Base-by-base conservation (phyloP, 495 filamentous ascomycete genomes). In the Penicillium flavigenum region DNA sequence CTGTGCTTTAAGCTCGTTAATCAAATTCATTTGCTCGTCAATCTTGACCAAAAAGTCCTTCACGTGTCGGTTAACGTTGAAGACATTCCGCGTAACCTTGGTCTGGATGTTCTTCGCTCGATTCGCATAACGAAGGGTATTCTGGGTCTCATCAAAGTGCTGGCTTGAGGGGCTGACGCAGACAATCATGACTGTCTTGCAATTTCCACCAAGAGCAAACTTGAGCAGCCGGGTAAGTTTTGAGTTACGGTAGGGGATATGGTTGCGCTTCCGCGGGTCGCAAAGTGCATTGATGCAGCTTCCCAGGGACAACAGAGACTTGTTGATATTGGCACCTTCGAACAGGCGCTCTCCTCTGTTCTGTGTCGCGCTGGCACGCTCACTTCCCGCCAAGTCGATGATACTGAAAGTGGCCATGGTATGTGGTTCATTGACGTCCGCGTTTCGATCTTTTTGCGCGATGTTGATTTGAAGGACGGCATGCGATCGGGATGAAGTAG, bases 41-140 rank as follows among this genome's bases (percentile, higher is more conserved):
- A 95, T 97, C 81, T 97, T 97, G 76, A 95, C 90, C 66, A 97
- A 70, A 75, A 93, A 97, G 71, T 97, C 92, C 76, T 98, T 99
- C 48, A 99, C 94, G 75, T 99, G 94, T 50, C 94, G 88, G 68
- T 99, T 98, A 61, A 99, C 95, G 66, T 99, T 99, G 78, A 94
- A 98, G 2, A 97, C 95, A 68, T 99, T 99, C 61, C 92, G 83
- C 19, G 94, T 97, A 39, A 96, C 90, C 78, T 99, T 99, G 20
- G 94, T 99, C 77, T 99, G 96, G 67, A 99, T 99, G 68, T 99
- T 99, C 82, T 99, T 99, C 22, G 94, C 94, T 58, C 94, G 80
- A 71, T 99, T 97, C 52, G 94, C 94, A 70, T 99, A 99, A 63
- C 96, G 90, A 16, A 99, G 77, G 3, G 94, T 99, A 66, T 99